Evolutionary conservation across 192 early-diverging fungal species (phyloP).

Genomic region (Funneliformis geosporum): DNA sequence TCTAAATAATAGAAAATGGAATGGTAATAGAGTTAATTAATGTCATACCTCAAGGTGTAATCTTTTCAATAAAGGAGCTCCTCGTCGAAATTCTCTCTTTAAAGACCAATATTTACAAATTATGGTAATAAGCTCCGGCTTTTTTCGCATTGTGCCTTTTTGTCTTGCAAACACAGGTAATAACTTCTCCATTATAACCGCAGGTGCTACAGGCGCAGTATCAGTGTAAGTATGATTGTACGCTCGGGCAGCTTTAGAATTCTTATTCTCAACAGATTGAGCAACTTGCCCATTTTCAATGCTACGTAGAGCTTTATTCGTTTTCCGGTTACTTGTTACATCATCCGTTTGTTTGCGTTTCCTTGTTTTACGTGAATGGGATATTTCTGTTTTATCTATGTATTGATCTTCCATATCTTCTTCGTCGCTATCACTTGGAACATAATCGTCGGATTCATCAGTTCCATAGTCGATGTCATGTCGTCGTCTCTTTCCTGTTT

Average conservation of each 20-base stretch:
- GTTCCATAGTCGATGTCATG: constrained; percentile 36
- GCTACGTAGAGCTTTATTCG: not conserved
- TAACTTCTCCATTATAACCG: constrained; percentile 58
- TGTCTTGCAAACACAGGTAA: constrained; percentile 45
- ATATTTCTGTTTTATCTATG: not conserved
- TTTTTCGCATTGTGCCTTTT: constrained; percentile 43
- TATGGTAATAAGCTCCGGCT: constrained; percentile 58
- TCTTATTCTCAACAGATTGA: not conserved
- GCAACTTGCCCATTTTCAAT: not conserved
- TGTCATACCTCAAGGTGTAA: constrained; percentile 83
- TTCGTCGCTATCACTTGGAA: constrained; percentile 38
- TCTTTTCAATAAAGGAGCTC: constrained; percentile 92
- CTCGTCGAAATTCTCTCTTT: constrained; percentile 86
- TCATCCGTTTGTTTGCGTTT: not conserved
- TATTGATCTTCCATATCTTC: constrained; percentile 11
- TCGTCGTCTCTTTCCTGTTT: constrained; percentile 37
- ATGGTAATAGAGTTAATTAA: constrained; percentile 1
- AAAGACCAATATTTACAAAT: constrained; percentile 94
- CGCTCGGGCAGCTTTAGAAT: constrained; percentile 55
- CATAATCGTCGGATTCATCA: constrained; percentile 46
- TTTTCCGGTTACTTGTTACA: not conserved
- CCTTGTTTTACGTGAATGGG: not conserved
- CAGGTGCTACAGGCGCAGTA: constrained; percentile 64
- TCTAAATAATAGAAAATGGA: not conserved
- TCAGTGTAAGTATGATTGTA: constrained; percentile 65